Percentiles rank a stretch among this genome's conserved stretches.
Conservation (phyloP, 768 basidiomycete species). For the Filobasidium floriforme region DNA sequence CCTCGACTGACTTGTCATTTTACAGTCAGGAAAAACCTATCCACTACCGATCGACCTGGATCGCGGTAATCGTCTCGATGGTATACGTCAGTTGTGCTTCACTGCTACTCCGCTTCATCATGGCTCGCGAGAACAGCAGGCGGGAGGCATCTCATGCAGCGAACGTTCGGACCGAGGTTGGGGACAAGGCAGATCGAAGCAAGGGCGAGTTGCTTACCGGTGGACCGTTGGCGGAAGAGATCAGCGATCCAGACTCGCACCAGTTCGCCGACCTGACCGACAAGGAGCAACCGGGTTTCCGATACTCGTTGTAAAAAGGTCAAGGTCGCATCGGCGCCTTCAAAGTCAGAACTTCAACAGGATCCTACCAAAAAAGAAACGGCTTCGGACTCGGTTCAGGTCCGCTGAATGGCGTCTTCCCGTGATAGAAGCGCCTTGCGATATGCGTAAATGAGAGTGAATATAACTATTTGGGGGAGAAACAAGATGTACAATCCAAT, state of each 20-base stretch:
- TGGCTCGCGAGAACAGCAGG: conserved; percentile 33
- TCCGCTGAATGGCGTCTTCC: too few species aligned
- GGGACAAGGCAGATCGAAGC: not conserved
- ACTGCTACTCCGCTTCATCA: conserved; percentile 24
- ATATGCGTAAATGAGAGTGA: too few species aligned
- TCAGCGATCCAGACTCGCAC: conserved; percentile 16
- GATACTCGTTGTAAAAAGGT: conserved; percentile 30
- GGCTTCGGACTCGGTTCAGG: too few species aligned
- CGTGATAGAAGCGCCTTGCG: too few species aligned
- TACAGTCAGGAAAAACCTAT: conserved; percentile 25
- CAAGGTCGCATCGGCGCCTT: not conserved
- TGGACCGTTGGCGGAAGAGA: not conserved
- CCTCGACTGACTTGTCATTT: not conserved
- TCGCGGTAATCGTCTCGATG: conserved; percentile 43
- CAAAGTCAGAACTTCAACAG: too few species aligned
- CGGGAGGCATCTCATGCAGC: conserved; percentile 15
- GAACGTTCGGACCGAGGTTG: not conserved
- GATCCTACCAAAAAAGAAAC: too few species aligned
- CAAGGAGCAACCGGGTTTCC: conserved; percentile 32
- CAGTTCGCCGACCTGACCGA: conserved; percentile 35
- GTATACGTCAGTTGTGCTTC: conserved; percentile 24
- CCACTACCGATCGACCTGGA: conserved; percentile 46
- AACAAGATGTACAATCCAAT: too few species aligned
- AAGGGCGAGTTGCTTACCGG: not conserved
- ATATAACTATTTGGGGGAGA: too few species aligned